Evolutionary conservation across 2,329 filamentous ascomycete genomes (phyloP).

Genomic region (Bipolaris cookei): DNA sequence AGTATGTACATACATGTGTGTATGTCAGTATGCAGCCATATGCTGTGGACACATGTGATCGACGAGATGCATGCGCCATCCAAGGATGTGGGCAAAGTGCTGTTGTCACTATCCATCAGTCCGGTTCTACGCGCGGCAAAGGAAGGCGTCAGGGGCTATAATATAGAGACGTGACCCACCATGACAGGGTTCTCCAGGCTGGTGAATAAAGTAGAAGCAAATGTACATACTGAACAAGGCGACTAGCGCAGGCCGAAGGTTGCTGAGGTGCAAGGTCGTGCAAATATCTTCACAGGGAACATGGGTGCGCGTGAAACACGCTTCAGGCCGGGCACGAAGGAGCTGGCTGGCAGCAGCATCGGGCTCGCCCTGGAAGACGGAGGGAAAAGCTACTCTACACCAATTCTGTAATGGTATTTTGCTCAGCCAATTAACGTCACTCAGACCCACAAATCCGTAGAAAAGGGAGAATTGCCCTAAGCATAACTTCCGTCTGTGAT

Average conservation of each 20-base stretch:
- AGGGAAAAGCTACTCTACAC: too few species aligned
- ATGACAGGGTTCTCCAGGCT: neutral
- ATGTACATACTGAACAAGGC: neutral
- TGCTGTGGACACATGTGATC: neutral
- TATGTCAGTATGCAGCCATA: neutral
- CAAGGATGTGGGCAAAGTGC: neutral
- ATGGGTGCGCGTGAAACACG: constrained; percentile 11
- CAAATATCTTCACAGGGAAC: constrained; percentile 4
- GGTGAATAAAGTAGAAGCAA: neutral
- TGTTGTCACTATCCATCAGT: constrained; percentile 1
- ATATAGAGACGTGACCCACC: neutral
- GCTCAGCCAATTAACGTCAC: too few species aligned
- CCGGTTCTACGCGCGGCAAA: constrained; percentile 8
- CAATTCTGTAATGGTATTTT: too few species aligned
- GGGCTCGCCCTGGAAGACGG: neutral
- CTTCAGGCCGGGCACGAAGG: neutral
- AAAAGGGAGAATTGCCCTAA: too few species aligned
- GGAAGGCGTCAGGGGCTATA: constrained; percentile 1
- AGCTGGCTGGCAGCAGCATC: neutral
- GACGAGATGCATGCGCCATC: neutral
- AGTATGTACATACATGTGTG: too few species aligned
- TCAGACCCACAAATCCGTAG: too few species aligned
- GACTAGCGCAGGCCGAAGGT: constrained; percentile 1
- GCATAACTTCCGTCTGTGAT: too few species aligned
- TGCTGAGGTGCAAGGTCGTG: neutral